These are phyloP conservation scores for Coelastrella sp. DNA, from an alignment of 139 green algal species.

Conservation along the genomic window DNA sequence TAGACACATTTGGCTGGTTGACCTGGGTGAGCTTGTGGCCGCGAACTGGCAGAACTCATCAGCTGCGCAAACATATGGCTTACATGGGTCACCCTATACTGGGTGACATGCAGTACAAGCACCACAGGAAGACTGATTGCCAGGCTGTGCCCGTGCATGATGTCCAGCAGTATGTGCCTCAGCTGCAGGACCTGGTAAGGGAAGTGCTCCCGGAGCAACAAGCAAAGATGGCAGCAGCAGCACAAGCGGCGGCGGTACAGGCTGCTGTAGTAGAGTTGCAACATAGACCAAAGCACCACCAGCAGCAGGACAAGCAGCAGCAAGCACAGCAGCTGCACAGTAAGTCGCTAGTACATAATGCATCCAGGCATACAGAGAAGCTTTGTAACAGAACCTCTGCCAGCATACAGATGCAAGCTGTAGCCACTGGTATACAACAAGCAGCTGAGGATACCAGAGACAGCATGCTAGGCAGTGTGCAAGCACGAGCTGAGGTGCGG, in stretches of 20 bases:
- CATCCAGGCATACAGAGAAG: too few species aligned
- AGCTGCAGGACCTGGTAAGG: conserved; percentile 35
- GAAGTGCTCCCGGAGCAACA: conserved; percentile 36
- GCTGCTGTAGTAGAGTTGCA: neutral
- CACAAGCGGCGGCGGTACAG: conserved; percentile 5
- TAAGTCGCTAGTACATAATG: neutral
- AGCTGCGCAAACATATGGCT: conserved; percentile 85
- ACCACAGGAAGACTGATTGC: neutral
- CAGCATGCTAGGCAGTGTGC: neutral
- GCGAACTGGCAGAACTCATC: conserved; percentile 75
- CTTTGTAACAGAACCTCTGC: neutral
- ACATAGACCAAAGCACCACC: too few species aligned
- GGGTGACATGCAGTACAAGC: conserved; percentile 67
- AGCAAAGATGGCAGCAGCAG: neutral
- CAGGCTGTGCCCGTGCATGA: neutral
- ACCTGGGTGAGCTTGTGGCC: conserved; percentile 72
- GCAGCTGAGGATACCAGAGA: too few species aligned
- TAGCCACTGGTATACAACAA: neutral
- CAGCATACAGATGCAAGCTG: neutral
- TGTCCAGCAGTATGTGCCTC: conserved; percentile 17
- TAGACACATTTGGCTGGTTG: conserved; percentile 46
- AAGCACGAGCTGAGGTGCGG: neutral
- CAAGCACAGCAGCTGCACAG: neutral
- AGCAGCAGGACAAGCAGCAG: neutral
- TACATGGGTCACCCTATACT: conserved; percentile 69